phyloP scores from a whole-genome alignment of 257 asterid species.

The Paulownia fortunei region DNA sequence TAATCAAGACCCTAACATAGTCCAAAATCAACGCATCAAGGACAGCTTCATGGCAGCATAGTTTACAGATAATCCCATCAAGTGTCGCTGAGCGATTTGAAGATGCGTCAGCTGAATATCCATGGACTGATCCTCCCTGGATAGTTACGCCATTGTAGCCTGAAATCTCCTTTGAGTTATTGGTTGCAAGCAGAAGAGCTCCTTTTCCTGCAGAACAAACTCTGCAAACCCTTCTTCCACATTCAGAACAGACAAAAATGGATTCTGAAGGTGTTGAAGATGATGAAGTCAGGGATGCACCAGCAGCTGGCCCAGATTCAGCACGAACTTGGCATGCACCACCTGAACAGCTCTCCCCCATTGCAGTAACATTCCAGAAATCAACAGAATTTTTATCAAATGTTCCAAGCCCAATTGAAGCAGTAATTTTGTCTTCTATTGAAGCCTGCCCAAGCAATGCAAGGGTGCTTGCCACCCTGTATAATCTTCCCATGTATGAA shows the following conservation, averaged over 20 bases:
- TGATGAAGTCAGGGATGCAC: conserved; percentile 42
- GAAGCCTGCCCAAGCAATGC: conserved; percentile 88
- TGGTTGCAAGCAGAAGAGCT: conserved; percentile 66
- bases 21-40: conserved; percentile 82
- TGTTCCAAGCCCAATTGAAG: conserved; percentile 82
- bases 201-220: conserved; percentile 96
- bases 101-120: conserved; percentile 63
- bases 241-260: conserved; percentile 67
- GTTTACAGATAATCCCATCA: conserved; percentile 79
- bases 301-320: conserved; percentile 59
- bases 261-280: conserved; percentile 51
- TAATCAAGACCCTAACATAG: conserved; percentile 78
- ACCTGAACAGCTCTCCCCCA: conserved; percentile 75
- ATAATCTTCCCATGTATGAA: conserved; percentile 74
- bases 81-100: conserved; percentile 59
- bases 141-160: conserved; percentile 54
- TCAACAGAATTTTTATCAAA: conserved; percentile 62
- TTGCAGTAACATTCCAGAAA: conserved; percentile 85
- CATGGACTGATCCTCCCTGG: conserved; percentile 79
- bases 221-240: conserved; percentile 78
- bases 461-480: conserved; percentile 66
- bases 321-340: conserved; percentile 79
- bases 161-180: conserved; percentile 60
- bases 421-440: conserved; percentile 80
- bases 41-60: conserved; percentile 80